Conservation (phyloP, 2,329 filamentous ascomycete species). For the Teratosphaeria nubilosa region DNA sequence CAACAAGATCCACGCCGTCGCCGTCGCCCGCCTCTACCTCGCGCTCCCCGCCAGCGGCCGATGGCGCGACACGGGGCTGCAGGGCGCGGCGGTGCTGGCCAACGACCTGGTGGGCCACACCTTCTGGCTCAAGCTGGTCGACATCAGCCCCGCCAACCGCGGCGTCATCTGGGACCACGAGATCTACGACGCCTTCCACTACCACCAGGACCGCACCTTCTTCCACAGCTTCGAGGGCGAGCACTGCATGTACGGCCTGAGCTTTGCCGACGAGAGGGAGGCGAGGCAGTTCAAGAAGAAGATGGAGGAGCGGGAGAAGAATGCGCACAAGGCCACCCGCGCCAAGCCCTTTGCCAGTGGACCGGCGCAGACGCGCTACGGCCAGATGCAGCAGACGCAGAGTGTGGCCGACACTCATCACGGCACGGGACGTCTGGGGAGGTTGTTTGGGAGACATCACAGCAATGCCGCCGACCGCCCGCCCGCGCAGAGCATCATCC, state of each 20-base stretch:
- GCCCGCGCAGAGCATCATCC: slow-evolving; percentile 39
- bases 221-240: slow-evolving; percentile 97
- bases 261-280: slow-evolving; percentile 94
- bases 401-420: slow-evolving; percentile 3
- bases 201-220: slow-evolving; percentile 95
- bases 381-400: slow-evolving; percentile 9
- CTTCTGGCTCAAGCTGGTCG: slow-evolving; percentile 95
- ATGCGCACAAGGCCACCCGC: slow-evolving; percentile 77
- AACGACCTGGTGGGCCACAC: slow-evolving; percentile 93
- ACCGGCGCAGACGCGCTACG: slow-evolving; percentile 11
- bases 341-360: slow-evolving; percentile 18
- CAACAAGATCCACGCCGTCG: slow-evolving; percentile 96
- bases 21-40: slow-evolving; percentile 85
- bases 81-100: slow-evolving; percentile 81
- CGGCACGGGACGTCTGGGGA: slow-evolving; percentile 12
- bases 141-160: slow-evolving; percentile 74
- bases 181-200: slow-evolving; percentile 87
- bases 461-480: slow-evolving; percentile 24
- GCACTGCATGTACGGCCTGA: slow-evolving; percentile 78
- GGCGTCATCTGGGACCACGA: slow-evolving; percentile 97
- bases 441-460: slow-evolving; percentile 16
- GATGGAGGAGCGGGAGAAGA: slow-evolving; percentile 91
- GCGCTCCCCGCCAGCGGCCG: slow-evolving; percentile 72
- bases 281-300: slow-evolving; percentile 96
- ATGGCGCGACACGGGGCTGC: slow-evolving; percentile 93